Evolutionary conservation across 2,329 filamentous ascomycete genomes (phyloP).

Genomic region (Cadophora sp.): DNA sequence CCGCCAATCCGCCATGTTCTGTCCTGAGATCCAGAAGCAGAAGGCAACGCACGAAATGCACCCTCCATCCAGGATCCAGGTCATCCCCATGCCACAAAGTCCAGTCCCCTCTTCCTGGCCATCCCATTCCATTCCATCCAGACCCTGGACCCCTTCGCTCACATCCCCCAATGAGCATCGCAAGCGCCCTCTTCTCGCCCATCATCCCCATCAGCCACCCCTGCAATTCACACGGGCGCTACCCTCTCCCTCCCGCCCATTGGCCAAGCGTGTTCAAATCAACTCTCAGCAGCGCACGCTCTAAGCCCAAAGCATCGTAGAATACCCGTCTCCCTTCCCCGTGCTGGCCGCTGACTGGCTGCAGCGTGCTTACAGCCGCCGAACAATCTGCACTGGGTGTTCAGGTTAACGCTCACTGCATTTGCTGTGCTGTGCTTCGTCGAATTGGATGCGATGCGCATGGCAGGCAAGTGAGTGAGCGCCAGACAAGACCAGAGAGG

Average conservation of each 20-base stretch:
- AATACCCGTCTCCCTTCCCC: background rate
- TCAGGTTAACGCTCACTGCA: constrained; percentile 11
- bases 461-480: background rate
- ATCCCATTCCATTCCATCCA: background rate
- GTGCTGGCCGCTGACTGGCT: background rate
- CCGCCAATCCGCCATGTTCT: background rate
- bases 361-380: constrained; percentile 14
- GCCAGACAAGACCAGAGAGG: background rate
- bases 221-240: constrained; percentile 2
- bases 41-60: background rate
- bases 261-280: background rate
- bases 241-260: background rate
- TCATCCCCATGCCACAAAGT: background rate
- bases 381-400: constrained; percentile 14
- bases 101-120: background rate
- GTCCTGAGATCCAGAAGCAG: background rate
- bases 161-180: background rate
- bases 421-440: background rate
- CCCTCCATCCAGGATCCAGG: too few species aligned
- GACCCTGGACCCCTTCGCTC: background rate
- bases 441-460: constrained; percentile 4
- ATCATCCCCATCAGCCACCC: background rate
- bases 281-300: background rate
- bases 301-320: background rate
- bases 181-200: background rate